Evolutionary conservation across 2,329 filamentous ascomycete species (phyloP).

Genomic region (Penicillium fuscoglaucum): DNA sequence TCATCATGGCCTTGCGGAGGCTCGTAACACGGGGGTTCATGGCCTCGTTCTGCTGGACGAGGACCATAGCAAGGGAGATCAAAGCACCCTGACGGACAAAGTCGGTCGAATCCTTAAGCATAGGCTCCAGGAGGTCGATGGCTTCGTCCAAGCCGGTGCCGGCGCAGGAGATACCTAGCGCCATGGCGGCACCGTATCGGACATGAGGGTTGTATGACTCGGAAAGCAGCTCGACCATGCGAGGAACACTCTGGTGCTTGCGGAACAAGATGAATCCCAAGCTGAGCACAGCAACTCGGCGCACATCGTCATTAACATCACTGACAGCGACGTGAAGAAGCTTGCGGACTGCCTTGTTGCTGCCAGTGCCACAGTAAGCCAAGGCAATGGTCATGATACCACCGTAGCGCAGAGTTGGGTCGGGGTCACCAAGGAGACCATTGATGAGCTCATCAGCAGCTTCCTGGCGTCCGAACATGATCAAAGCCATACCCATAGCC

Average conservation of each 20-base stretch:
- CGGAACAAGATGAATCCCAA: constrained; percentile 98
- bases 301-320: constrained; percentile 96
- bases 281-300: constrained; percentile 94
- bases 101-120: constrained; percentile 99
- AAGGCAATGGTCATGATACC: constrained; percentile 98
- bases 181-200: constrained; percentile 96
- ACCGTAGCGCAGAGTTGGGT: constrained; percentile 90
- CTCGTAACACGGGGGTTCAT: constrained; percentile 96
- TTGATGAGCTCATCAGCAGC: constrained; percentile 93
- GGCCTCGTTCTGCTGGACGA: constrained; percentile 98
- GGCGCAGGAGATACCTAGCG: constrained; percentile 94
- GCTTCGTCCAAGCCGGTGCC: constrained; percentile 95
- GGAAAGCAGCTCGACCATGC: constrained; percentile 96
- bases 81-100: constrained; percentile 96
- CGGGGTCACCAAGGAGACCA: constrained; percentile 86
- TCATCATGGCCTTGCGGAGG: constrained; percentile 90
- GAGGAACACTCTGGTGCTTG: constrained; percentile 92
- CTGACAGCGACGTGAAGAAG: constrained; percentile 94
- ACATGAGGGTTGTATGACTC: constrained; percentile 99
- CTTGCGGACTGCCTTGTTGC: constrained; percentile 97
- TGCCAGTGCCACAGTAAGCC: constrained; percentile 94
- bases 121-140: constrained; percentile 93
- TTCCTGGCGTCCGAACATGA: constrained; percentile 97
- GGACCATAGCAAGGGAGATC: constrained; percentile 93
- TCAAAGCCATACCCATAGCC: constrained; percentile 93